Base-by-base conservation (phyloP, 2,329 filamentous ascomycete genomes). In the Colletotrichum cordylinicola region DNA sequence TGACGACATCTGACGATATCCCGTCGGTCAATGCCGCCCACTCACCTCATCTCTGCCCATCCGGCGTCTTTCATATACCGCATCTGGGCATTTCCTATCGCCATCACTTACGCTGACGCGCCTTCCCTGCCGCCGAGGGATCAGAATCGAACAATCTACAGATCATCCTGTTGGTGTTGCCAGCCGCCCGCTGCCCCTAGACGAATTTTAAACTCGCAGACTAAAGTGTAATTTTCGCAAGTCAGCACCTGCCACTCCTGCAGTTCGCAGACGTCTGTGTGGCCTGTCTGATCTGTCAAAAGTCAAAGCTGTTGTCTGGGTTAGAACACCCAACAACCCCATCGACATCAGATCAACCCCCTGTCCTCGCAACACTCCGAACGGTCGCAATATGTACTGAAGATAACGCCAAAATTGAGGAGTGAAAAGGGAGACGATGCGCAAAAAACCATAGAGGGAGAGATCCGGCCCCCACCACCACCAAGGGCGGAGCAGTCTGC, bases 261-360 rank as follows among this genome's bases (percentile, higher is more conserved):
- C 73, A 75, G 69, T 55, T 73, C 33, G 69, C 58, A 27, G 62
- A 39, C 39, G 21, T 48, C 33, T 52, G 56, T 68, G 56, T 65
- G 64, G 64, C 24, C 64, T 64, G 69, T 56, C 56, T 67, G 58
- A 70, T 70, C 67, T 70, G 68, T 61, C 56, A 70, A 55, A 55
- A 35, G 56, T 52, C 69, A 56, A 64, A 72, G 72, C 70, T 68
- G 21, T 7, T 58, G 56, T 68, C 16, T 67, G 61, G 65, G 16
- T n/a, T 58, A 37, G 56, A 72, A 56, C 27, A 31, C 24, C 55
- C 61, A 58, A 27, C 56, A 35, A 55, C 31, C 12, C 70, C 35
- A 35, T 68, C 21, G 39, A 56, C 9, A 21, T 56, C 43, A 39
- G 70, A 58, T 12, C 43, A 2, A 24, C 56, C 69, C 65, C 70